Base-by-base conservation (phyloP, 2,329 filamentous ascomycete genomes). In the Lecanicillium sp. region DNA sequence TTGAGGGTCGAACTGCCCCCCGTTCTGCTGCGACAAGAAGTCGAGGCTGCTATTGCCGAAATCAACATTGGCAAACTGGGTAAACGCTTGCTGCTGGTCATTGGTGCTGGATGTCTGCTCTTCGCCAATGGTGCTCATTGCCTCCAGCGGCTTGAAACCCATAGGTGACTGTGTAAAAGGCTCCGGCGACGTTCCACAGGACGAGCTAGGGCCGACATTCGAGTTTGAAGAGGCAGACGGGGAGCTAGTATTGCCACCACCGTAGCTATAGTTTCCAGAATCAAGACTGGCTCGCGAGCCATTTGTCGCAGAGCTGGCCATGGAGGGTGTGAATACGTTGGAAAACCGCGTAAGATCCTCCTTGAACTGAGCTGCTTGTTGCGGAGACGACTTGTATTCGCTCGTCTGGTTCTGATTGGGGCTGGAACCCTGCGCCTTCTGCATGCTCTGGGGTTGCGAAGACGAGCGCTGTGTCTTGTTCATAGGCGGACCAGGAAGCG, bases 1-100 rank as follows among this genome's bases (percentile, higher is more conserved):
- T 40, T 92, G 80, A 0, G 92, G 90, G 45, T 96, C 89, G 52
- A 96, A 95, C 46, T 84, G 79, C 40, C 85, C 85, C 41, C 82
- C 81, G 51, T 88, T 90, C 56, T 94, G 85, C 51, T 83, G 80
- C 29, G 80, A 74, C 35, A 92, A 68, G 76, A 83, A 89, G 56
- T 85, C 81, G 50, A 87, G 70, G 48, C 75, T 75, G 48, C 66
- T 70, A 42, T 68, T 60, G 45, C 71, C 69, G 38, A 75, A 48
- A 18, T 62, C 58, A 3, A 57, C 37, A 17, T 60, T 53, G 30
- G 50, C 44, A 36, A 61, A 57, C 15, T 59, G 54, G 2, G 48
- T 41, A 28, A 57, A 51, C 0, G 53, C 15, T 29, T 35, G 48
- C 18, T 53, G 49, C 4, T 67, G 62, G 36, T 57, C 57, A 38